Percentiles rank a stretch among this genome's conserved stretches.
Conservation (phyloP, 192 early-diverging fungal species). For the Umbelopsis sp. region DNA sequence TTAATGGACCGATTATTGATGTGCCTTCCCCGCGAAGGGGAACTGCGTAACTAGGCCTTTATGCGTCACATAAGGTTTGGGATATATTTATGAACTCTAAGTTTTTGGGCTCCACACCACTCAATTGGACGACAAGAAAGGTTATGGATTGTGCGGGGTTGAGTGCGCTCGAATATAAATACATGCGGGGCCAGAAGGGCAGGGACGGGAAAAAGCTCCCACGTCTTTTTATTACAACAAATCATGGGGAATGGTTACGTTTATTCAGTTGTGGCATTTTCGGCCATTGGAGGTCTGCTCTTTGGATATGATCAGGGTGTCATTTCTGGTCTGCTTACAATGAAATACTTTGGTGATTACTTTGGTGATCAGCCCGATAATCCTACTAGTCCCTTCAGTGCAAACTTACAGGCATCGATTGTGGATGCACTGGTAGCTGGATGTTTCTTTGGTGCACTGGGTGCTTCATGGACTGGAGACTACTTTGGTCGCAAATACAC, state of each 20-base stretch:
- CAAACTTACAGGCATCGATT: slow-evolving; percentile 61
- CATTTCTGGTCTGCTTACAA: slow-evolving; percentile 38
- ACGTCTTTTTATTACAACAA: no score
- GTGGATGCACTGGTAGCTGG: slow-evolving; percentile 68
- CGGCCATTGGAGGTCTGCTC: slow-evolving; percentile 34
- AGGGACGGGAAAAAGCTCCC: no score
- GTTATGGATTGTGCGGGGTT: no score
- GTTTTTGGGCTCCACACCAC: no score
- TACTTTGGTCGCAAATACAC: slow-evolving; percentile 65
- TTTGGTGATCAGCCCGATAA: slow-evolving; percentile 50
- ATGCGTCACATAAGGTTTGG: no score
- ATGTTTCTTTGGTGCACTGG: slow-evolving; percentile 72
- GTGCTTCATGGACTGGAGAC: slow-evolving; percentile 69
- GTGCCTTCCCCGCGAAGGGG: no score
- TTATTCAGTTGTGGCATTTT: slow-evolving; percentile 27
- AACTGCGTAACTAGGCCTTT: no score
- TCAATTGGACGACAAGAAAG: no score
- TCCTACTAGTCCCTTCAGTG: slow-evolving; percentile 50
- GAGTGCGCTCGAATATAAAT: no score
- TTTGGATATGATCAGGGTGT: slow-evolving; percentile 44
- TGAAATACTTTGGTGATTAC: slow-evolving; percentile 44
- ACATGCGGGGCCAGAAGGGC: no score
- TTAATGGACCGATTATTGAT: no score
- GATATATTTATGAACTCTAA: no score
- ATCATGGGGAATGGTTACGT: slow-evolving; percentile 33